Evolutionary conservation across 2,329 filamentous ascomycete genomes (phyloP), one percentile per base, ranked within the genome.

Genomic region (Sarocladium oryzae): DNA sequence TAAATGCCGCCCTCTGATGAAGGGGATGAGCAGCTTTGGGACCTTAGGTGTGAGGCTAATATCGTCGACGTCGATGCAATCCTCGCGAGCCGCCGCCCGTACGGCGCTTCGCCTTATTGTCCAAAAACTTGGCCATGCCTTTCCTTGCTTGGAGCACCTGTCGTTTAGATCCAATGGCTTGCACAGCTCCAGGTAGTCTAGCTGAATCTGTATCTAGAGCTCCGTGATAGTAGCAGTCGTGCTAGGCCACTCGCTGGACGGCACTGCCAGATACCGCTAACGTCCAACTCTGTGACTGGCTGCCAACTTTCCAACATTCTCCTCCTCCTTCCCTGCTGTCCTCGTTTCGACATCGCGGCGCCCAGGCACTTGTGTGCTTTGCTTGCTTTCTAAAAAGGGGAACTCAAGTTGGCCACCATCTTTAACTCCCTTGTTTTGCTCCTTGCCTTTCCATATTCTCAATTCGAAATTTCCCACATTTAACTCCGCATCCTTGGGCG

Each of bases 291-390:
- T 21, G 4, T 3, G 7, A 4, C 43, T 32, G n/a, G 43, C 28
- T 48, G 43, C 43, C 43, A 48, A 48, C 43, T 48, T 48, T 48
- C 43, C 23, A 9, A 16, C 18, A 20, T 40, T 16, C 18, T 21
- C 7, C 33, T 6, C n/a, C 33, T 36, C 33, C 33, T 5, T 15
- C 10, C 33, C n/a, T 18, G 8, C 8, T 40, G 7, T 40, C 18
- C 16, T 43, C 40, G 40, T 43, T 28, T 43, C 40, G 40, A 43
- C 26, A 26, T 43, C 40, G 9, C 8, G 28, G 28, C 28, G 11
- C 11, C 21, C 40, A 43, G 13, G 40, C 40, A 20, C 40, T 26
- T 43, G 40, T 30, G 28, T 30, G 28, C 13, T 30, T 7, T 30
- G 13, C 28, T 30, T n/a, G n/a, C n/a, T n/a, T n/a, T n/a, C n/a